Evolutionary conservation across 1,284 basidiomycete species (phyloP), one percentile per base, ranked within the genome.

Genomic region (Mrakiaceae sp.): DNA sequence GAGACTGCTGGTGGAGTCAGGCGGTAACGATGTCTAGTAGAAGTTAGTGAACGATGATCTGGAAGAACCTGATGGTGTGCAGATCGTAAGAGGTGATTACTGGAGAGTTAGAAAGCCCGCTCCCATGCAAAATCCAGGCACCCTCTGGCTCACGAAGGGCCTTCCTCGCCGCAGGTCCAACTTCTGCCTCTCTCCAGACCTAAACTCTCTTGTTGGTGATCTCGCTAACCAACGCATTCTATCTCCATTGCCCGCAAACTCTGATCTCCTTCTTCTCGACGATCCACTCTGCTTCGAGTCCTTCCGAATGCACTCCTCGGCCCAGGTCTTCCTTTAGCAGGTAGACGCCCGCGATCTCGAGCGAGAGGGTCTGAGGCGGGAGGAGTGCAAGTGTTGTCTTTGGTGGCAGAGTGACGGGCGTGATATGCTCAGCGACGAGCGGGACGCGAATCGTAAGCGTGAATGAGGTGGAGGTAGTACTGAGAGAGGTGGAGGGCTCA

Each of bases 161-260:
- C 27, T 27, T 27, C 27, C 27, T 27, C 27, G 27, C 27, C 27
- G 27, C 27, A 27, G 27, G 27, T 27, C 27, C 27, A 27, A 27
- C 27, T 27, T 1, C 27, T 27, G 27, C 27, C 27, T 27, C 27
- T 27, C 27, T 27, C 27, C 27, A 27, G 27, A 27, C 27, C 27
- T 27, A 27, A 27, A 27, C 27, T 27, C 27, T 27, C 2, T 27
- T 27, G 27, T 27, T 27, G 27, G 27, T 27, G 27, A 27, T 2
- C 27, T 27, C 27, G 27, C 27, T 27, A 27, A 27, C 27, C 27
- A 27, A 27, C 27, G 27, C 27, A 27, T 27, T 27, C 27, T 27
- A 27, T 27, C 27, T 27, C 27, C 27, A 27, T 27, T 27, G 73
- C 53, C 53, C 53, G 1, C 10, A 42, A 6, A 55, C 53, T 14